Base-by-base conservation (phyloP, 257 asterid species). In the Rauvolfia tetraphylla region DNA sequence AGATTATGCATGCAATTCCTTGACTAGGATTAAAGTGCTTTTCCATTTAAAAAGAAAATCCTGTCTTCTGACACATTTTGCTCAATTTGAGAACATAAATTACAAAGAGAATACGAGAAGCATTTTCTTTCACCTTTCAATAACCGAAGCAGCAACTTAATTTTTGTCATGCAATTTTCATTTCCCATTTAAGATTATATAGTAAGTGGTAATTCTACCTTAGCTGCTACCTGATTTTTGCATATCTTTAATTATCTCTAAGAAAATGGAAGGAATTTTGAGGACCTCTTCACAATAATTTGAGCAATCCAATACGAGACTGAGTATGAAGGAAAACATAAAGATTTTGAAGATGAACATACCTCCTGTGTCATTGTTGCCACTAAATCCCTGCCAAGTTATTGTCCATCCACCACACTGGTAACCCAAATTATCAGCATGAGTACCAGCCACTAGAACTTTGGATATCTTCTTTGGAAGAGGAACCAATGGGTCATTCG, bases 351-450 rank as follows among this genome's bases (percentile, higher is more conserved):
- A 78, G 57, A 9, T 75, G 48, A 18, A 72, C 77, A 3, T 89
- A 89, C 98, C 98, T 7, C 80, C 69, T 59, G 96, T 93, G 39
- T 57, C 84, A 14, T 86, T 86, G 75, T 93, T 91, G 67, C 98
- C 97, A 10, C 87, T 83, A 81, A 91, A 91, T 72, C 97, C 98
- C 76, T 88, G 97, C 97, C 98, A 91, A 46, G 83, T 62, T 67
- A 91, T 88, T 14, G 98, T 93, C 98, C 98, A 93, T 78, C 98
- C 97, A 79, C 98, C 97, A 83, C 97, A 93, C 73, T 91, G 96
- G 71, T 85, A 91, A 71, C 98, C 98, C 86, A 93, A 89, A 87
- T 93, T 90, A 84, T 93, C 92, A 17, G 98, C 97, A 81, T 91
- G 98, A 63, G 80, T 83, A 73, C 98, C 98, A 31, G 98, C 93